Percentiles rank a stretch among this genome's conserved stretches.
These are phyloP conservation scores for Colletotrichum sp. DNA, from an alignment of 2,329 filamentous ascomycete genomes.

Conservation along the genomic window DNA sequence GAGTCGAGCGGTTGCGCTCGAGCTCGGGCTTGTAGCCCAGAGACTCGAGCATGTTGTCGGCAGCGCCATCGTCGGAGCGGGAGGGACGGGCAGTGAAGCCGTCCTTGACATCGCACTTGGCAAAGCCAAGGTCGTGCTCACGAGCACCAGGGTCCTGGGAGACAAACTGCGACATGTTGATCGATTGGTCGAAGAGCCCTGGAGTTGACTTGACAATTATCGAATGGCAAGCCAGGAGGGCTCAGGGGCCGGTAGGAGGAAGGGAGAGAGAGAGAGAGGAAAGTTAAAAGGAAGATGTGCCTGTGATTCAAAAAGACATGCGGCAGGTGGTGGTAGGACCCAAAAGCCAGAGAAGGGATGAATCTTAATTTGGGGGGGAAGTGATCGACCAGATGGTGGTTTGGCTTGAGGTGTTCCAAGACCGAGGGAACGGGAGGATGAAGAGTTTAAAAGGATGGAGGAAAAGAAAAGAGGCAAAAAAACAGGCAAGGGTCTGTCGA, in stretches of 20 bases:
- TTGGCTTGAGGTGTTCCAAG: neutral
- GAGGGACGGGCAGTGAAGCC: constrained; percentile 21
- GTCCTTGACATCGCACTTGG: constrained; percentile 14
- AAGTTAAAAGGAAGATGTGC: constrained; percentile 5
- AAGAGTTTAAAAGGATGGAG: constrained; percentile 16
- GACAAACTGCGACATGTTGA: constrained; percentile 18
- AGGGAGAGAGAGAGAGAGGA: neutral
- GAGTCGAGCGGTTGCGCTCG: constrained; percentile 67
- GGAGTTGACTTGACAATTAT: neutral
- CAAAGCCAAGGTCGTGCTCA: constrained; percentile 17
- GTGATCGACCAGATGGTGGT: constrained; percentile 2
- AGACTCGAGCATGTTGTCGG: constrained; percentile 67
- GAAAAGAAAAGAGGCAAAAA: constrained; percentile 15
- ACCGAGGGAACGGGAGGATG: constrained; percentile 7
- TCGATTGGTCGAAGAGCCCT: neutral
- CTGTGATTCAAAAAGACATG: constrained; percentile 8
- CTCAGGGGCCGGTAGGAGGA: neutral
- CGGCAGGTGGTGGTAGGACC: constrained; percentile 1
- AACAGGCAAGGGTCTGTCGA: constrained; percentile 15
- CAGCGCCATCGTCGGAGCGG: constrained; percentile 43
- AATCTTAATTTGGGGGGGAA: neutral
- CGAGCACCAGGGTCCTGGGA: constrained; percentile 22
- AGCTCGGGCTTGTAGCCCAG: constrained; percentile 73
- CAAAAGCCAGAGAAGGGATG: neutral
- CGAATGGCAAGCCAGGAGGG: neutral